Base-by-base conservation (phyloP, 2,329 filamentous ascomycete species). In the Pseudohalonectria lignicola region DNA sequence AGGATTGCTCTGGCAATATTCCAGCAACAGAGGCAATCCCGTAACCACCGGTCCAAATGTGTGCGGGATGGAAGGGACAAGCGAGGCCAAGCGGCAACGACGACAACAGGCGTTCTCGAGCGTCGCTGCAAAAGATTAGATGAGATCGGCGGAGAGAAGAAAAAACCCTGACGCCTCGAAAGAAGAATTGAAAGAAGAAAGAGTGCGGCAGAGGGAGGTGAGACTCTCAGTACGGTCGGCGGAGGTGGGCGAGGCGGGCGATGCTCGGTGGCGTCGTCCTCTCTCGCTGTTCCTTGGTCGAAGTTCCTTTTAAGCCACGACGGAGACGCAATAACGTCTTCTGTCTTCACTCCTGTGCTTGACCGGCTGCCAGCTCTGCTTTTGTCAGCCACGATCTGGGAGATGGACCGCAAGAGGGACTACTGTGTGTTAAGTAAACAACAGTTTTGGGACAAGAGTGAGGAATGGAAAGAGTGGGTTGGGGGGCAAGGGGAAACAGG, bases 1-100 rank as follows among this genome's bases (percentile, higher is more conserved):
- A 43, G 40, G 46, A 42, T 46, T 49, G 47, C 44, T 42, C 47
- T 46, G 48, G 51, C 51, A 52, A 53, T 53, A 48, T 53, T 53
- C 49, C 51, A 53, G 51, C 51, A 53, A 51, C 50, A 47, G 47
- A 44, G 48, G 32, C 43, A 40, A 36, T 32, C 21, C 36, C 13
- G 19, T 17, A 38, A 38, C 31, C n/a, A 13, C n/a, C 31, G 31
- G 31, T 13, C 13, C 18, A 20, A n/a, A 13, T 34, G 31, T 21
- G 16, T 16, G 19, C 31, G 31, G 31, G 36, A 17, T 20, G 28
- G 18, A n/a, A 16, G n/a, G 20, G 13, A 20, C 18, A 31, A 20
- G 35, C 20, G 23, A 12, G 23, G 23, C 23, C 23, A 8, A 12
- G 12, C 23, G 23, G 23, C n/a, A n/a, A 26, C 23, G 23, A 26